phyloP scores from a whole-genome alignment of 2,329 filamentous ascomycete genomes.

The Zymoseptoria ardabiliae region DNA sequence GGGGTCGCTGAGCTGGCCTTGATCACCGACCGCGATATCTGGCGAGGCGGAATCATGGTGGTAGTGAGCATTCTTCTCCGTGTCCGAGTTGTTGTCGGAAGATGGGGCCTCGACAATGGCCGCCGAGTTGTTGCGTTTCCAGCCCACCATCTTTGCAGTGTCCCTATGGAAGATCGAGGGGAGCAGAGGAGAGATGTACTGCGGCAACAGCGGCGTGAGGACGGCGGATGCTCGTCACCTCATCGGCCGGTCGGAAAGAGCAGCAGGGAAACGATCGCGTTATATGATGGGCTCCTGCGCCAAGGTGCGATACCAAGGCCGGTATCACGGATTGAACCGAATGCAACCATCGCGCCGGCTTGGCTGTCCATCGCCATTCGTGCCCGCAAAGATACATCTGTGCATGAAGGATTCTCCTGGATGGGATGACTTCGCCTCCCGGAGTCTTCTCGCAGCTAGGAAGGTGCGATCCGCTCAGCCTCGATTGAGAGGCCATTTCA shows the following conservation, averaged over 20 bases:
- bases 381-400: background rate
- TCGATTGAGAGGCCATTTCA: background rate
- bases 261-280: background rate
- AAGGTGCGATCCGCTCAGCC: background rate
- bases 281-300: background rate
- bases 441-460: background rate
- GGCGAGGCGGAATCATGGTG: background rate
- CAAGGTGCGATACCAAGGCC: slow-evolving; percentile 2
- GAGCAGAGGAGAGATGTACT: background rate
- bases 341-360: slow-evolving; percentile 3
- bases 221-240: background rate
- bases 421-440: background rate
- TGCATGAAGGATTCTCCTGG: background rate
- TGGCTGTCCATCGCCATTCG: background rate
- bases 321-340: slow-evolving; percentile 7
- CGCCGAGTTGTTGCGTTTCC: slow-evolving; percentile 6
- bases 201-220: background rate
- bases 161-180: background rate
- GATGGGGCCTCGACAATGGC: slow-evolving; percentile 2
- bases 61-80: slow-evolving; percentile 3
- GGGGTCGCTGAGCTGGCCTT: slow-evolving; percentile 18
- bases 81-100: slow-evolving; percentile 8
- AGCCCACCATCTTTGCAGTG: slow-evolving; percentile 4
- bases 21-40: slow-evolving; percentile 2
- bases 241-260: background rate